Evolutionary conservation across 1,284 basidiomycete species (phyloP), one percentile per base, ranked within the genome.

Genomic region (Cutaneotrichosporon dermatis): DNA sequence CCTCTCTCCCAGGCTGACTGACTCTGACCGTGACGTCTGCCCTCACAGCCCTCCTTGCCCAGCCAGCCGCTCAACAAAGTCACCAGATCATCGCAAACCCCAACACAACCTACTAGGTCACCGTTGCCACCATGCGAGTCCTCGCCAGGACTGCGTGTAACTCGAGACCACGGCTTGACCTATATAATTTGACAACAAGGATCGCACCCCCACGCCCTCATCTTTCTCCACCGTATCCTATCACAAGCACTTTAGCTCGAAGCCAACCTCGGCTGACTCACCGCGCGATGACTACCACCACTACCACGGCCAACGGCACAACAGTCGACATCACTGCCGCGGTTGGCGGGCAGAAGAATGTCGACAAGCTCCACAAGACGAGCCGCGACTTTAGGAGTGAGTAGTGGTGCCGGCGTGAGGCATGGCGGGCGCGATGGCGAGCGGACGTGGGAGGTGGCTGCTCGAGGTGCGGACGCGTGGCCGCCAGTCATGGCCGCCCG

Each of bases 301-400:
- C 53, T 2, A 39, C 53, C 34, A 16, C 53, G 4, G 13, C 35
- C 36, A 39, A 43, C 41, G 35, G 16, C 36, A 15, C 46, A 25
- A 40, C 51, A 15, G 37, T 16, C 15, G 70, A 71, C 39, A 61
- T 78, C 40, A 69, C 70, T 8, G 70, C 62, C 4, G 66, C 70
- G 8, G 63, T 76, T n/a, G 72, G 76, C 25, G 78, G 78, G 8
- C 61, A 72, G 55, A 65, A 54, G 12, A 80, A 81, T 61, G 78
- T 76, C 4, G 66, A 74, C 25, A 63, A 66, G 49, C 63, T 78
- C 12, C 59, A 64, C 12, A 58, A 63, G 48, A 70, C 77, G 35
- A 60, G 69, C 16, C 58, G 79, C 25, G 79, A 81, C 62, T 80
- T 81, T 62, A 60, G 79, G 54, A 80, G 79, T 80, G 59, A 67